phyloP scores from a whole-genome alignment of 306 rosid species.

The Acacia acuminata region DNA sequence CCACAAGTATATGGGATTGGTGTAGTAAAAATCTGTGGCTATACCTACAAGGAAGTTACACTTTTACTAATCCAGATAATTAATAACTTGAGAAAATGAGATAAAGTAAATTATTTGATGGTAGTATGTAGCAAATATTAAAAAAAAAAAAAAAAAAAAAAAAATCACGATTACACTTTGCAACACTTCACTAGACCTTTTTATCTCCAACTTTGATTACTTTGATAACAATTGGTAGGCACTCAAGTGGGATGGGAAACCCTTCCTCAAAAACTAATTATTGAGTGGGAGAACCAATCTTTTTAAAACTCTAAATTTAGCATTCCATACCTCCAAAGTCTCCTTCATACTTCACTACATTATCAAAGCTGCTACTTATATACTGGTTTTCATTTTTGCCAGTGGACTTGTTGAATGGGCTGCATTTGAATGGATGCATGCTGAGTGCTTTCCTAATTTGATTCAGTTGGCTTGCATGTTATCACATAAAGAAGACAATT shows the following conservation, averaged over 20 bases:
- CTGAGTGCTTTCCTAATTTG: slow-evolving; percentile 83
- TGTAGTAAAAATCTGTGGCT: background rate
- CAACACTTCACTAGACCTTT: too few species aligned
- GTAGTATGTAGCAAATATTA: background rate
- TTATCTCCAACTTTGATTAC: too few species aligned
- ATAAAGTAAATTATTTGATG: background rate
- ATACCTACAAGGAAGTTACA: background rate
- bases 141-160: too few species aligned
- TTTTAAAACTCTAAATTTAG: background rate
- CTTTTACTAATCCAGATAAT: background rate
- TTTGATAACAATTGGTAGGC: background rate
- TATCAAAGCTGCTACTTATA: slow-evolving; percentile 32
- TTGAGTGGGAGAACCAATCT: background rate
- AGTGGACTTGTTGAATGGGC: slow-evolving; percentile 86
- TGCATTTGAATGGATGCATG: slow-evolving; percentile 95
- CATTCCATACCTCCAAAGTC: background rate
- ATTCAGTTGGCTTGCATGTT: slow-evolving; percentile 79
- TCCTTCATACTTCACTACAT: background rate
- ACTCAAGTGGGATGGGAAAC: background rate
- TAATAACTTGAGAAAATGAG: background rate
- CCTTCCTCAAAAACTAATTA: background rate
- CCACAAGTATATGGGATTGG: background rate
- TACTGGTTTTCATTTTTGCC: slow-evolving; percentile 39
- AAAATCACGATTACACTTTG: too few species aligned
- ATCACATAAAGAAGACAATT: slow-evolving; percentile 89